Base-by-base conservation (phyloP, 768 basidiomycete genomes). In the Collybia nuda region DNA sequence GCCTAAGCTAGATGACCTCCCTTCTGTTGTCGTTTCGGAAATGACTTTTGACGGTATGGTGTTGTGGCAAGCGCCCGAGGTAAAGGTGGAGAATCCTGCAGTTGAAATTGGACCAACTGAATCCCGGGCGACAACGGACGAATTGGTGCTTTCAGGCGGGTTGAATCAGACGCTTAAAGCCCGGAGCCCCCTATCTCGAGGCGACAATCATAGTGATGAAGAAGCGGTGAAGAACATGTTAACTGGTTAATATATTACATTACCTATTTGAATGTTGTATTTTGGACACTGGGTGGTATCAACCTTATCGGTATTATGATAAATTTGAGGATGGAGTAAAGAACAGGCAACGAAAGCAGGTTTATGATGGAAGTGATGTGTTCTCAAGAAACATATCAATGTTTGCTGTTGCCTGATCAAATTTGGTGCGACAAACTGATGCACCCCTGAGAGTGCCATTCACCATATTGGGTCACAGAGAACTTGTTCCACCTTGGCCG, bases 1-100 rank as follows among this genome's bases (percentile, higher is more conserved):
- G 18, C 62, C 67, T 22, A 67, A 66, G 29, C 58, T 80, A 51
- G 72, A 70, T 19, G 74, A 81, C 60, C 66, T 87, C 11, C 63
- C 74, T 50, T 81, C 83, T 24, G 67, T 49, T 1, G 60, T 71
- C 50, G 69, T 83, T 23, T 80, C 84, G 37, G 62, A 71, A 45
- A 63, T 78, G 61, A 67, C 75, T 22, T 66, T 70, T 40, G 62
- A 71, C 5, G 84, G 83, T 7, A 54, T 87, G 51, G 72, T 75
- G 19, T 64, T 87, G 9, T 82, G 78, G 77, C 67, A 64, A 35
- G 52, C 35, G 9, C 53, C 57, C n/a, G 55, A 55, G 23, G 48
- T 35, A 47, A 29, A 43, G 38, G 50, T 56, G 26, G 42, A 53
- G 15, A 52, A 50, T 37, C 45, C 40, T 29, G 24, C 36, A 32